These are phyloP conservation scores for Dothistroma pini DNA, from an alignment of 2,329 filamentous ascomycete genomes.

Conservation along the genomic window DNA sequence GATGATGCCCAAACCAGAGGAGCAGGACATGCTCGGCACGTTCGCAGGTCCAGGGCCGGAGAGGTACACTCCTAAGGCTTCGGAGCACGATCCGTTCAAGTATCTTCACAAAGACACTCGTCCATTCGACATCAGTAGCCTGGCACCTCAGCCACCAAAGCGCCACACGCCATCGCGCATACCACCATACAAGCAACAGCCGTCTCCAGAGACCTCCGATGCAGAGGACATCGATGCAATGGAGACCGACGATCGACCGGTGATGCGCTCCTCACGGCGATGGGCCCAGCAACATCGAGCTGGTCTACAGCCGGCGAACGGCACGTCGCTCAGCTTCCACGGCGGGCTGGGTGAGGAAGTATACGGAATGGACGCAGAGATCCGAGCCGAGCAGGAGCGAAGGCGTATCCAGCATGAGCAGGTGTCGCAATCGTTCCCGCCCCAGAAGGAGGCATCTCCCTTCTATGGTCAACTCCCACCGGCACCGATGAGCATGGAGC, in stretches of 20 bases:
- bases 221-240: conserved; percentile 54
- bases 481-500: conserved; percentile 64
- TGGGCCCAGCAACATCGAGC: conserved; percentile 18
- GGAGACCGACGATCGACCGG: conserved; percentile 62
- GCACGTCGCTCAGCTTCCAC: conserved; percentile 16
- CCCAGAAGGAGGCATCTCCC: conserved; percentile 45
- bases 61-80: conserved; percentile 25
- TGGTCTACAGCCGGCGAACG: conserved; percentile 16
- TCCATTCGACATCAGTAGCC: conserved; percentile 38
- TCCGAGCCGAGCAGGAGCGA: conserved; percentile 20
- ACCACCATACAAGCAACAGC: conserved; percentile 19
- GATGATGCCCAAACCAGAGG: conserved; percentile 33
- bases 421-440: conserved; percentile 22
- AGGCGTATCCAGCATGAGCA: conserved; percentile 16
- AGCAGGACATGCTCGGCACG: conserved; percentile 28
- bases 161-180: conserved; percentile 14
- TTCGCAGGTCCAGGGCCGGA: conserved; percentile 27
- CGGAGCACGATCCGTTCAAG: conserved; percentile 27
- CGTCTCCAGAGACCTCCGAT: conserved; percentile 27
- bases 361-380: conserved; percentile 26
- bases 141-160: conserved; percentile 26
- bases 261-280: conserved; percentile 20
- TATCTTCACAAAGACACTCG: conserved; percentile 24
- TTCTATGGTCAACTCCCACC: conserved; percentile 70
- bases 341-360: conserved; percentile 20